Evolutionary conservation across 164 flowering plant genomes (phyloP).

Genomic region (Dillenia turbinata): DNA sequence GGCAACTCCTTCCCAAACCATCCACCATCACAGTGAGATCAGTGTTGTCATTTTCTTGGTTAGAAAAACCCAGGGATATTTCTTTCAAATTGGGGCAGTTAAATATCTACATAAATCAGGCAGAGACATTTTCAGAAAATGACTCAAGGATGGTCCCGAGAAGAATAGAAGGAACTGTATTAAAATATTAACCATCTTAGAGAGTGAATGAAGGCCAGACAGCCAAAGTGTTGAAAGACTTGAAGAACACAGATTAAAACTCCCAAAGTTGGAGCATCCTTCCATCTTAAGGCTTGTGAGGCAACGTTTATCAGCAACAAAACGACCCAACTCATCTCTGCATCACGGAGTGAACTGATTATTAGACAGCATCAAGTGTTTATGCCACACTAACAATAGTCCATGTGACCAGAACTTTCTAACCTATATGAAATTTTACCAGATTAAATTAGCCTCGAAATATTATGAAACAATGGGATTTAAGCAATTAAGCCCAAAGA

Average conservation of each 20-base stretch:
- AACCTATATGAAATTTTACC: no score
- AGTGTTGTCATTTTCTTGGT: conserved; percentile 71
- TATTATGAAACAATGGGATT: no score
- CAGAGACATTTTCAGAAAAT: background rate
- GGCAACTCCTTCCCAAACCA: conserved; percentile 73
- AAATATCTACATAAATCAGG: conserved; percentile 45
- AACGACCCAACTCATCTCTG: conserved; percentile 91
- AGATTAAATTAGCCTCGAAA: no score
- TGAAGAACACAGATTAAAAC: conserved; percentile 56
- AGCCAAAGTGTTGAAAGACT: conserved; percentile 88
- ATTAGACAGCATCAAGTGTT: no score
- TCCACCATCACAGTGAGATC: conserved; percentile 65
- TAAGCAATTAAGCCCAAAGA: no score
- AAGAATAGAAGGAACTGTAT: background rate
- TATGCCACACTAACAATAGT: no score
- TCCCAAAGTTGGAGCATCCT: conserved; percentile 79
- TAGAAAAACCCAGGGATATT: conserved; percentile 76
- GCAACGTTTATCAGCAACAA: conserved; percentile 77
- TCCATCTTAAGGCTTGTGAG: conserved; percentile 86
- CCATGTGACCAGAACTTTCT: no score
- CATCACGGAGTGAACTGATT: conserved; percentile 8
- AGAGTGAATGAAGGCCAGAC: conserved; percentile 72
- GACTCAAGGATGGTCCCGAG: background rate
- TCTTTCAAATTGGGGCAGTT: conserved; percentile 86
- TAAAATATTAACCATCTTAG: conserved; percentile 61